A percentile compares a stretch with the other conserved stretches of the same genome.
These are phyloP conservation scores for Dendrobium huoshanense DNA, from an alignment of 106 monocot species.

Conservation along the genomic window DNA sequence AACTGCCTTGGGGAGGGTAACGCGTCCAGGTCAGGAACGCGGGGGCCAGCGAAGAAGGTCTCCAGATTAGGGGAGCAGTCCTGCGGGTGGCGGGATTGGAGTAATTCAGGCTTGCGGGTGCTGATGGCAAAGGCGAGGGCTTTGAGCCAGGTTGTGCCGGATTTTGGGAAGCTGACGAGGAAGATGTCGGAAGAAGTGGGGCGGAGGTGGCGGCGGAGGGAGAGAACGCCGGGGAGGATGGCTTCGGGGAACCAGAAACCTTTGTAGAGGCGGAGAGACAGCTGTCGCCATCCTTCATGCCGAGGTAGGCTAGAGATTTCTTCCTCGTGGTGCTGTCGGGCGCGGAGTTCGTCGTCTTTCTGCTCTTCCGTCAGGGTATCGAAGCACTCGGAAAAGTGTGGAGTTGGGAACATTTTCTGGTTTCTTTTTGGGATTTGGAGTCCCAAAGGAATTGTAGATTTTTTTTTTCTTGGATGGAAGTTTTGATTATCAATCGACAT, in stretches of 20 bases:
- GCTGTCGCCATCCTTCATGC: background rate
- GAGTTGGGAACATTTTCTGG: background rate
- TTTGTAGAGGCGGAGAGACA: background rate
- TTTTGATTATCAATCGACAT: too few species aligned
- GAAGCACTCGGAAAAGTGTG: background rate
- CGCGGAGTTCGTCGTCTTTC: background rate
- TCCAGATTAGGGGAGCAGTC: conserved; percentile 7
- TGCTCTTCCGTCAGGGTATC: background rate
- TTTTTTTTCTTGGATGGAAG: too few species aligned
- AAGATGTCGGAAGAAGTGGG: background rate
- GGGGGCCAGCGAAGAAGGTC: background rate
- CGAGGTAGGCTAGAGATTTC: background rate
- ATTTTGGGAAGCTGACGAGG: background rate
- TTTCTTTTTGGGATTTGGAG: too few species aligned
- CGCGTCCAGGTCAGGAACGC: background rate
- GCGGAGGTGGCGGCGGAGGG: background rate
- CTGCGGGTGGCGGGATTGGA: conserved; percentile 8
- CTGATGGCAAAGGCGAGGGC: conserved; percentile 6
- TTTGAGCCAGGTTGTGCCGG: conserved; percentile 16
- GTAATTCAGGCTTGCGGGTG: background rate
- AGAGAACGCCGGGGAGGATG: background rate
- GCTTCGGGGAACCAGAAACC: background rate
- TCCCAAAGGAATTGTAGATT: too few species aligned
- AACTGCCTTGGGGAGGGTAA: conserved; percentile 11
- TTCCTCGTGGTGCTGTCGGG: background rate